Evolutionary conservation across 352 stramenopile genomes (phyloP).

Genomic region (Elongisporangium prolatum): DNA sequence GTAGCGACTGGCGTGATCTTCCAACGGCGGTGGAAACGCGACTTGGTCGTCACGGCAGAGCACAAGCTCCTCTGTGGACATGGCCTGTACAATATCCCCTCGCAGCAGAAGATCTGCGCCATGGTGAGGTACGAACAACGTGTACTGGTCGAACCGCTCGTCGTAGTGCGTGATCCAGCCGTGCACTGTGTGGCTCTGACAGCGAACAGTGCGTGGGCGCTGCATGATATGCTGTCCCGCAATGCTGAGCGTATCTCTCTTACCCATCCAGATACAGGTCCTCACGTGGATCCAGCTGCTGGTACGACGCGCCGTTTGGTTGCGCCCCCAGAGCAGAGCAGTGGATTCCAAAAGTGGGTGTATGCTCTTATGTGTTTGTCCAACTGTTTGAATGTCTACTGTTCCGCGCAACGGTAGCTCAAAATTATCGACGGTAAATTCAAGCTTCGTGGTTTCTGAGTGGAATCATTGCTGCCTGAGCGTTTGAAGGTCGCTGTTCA

Average conservation of each 20-base stretch:
- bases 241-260: conserved; percentile 56
- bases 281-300: too few species aligned
- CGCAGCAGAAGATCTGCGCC: conserved; percentile 29
- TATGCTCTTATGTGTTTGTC: too few species aligned
- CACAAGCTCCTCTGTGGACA: conserved; percentile 47
- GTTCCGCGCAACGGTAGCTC: too few species aligned
- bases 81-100: conserved; percentile 59
- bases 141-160: conserved; percentile 51
- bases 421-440: too few species aligned
- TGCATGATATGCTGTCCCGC: conserved; percentile 58
- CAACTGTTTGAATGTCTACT: too few species aligned
- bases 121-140: conserved; percentile 48
- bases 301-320: too few species aligned
- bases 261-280: conserved; percentile 24
- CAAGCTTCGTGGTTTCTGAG: too few species aligned
- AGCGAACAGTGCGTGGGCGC: conserved; percentile 5
- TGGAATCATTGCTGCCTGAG: too few species aligned
- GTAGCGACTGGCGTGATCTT: conserved; percentile 48
- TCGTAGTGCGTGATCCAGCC: conserved; percentile 76
- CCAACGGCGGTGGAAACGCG: conserved; percentile 41
- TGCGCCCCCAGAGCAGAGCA: too few species aligned
- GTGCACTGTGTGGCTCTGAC: conserved; percentile 25
- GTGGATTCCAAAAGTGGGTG: too few species aligned
- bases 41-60: conserved; percentile 39
- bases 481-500: too few species aligned